phyloP scores from a whole-genome alignment of 805 yeast genomes.

The Metschnikowia borealis region DNA sequence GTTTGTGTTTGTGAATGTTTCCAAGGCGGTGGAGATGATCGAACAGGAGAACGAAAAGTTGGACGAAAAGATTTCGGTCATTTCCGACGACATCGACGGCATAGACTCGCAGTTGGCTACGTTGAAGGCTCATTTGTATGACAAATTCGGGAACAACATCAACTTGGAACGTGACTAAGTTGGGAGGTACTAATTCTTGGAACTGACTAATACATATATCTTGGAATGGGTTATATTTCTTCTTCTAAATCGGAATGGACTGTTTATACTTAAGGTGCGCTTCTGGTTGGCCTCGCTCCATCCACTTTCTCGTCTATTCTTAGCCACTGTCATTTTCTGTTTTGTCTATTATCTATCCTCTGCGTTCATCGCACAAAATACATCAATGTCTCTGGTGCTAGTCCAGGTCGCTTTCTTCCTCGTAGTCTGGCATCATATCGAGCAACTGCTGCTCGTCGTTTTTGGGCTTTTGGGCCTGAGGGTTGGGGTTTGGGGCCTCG shows the following conservation, averaged over 20 bases:
- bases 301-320: no score
- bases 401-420: constrained; percentile 20
- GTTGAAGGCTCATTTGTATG: constrained; percentile 73
- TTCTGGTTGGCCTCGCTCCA: no score
- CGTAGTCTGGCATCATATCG: constrained; percentile 15
- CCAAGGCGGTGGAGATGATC: constrained; percentile 61
- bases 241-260: no score
- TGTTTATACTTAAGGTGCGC: no score
- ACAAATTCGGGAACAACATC: constrained; percentile 84
- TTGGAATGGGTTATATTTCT: no score
- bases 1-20: constrained; percentile 66
- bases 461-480: background rate
- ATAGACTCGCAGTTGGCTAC: constrained; percentile 52
- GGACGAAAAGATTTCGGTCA: constrained; percentile 44
- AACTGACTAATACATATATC: no score
- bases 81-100: constrained; percentile 46
- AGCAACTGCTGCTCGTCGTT: background rate
- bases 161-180: constrained; percentile 58
- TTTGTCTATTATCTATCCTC: background rate
- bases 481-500: background rate
- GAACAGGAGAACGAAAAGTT: constrained; percentile 58
- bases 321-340: no score
- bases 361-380: background rate
- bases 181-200: no score
- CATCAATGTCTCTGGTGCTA: background rate